A percentile compares a stretch with the other conserved stretches of the same genome.
These are phyloP conservation scores for Fistulifera pelliculosa DNA, from an alignment of 108 stramenopile species.

Conservation along the genomic window DNA sequence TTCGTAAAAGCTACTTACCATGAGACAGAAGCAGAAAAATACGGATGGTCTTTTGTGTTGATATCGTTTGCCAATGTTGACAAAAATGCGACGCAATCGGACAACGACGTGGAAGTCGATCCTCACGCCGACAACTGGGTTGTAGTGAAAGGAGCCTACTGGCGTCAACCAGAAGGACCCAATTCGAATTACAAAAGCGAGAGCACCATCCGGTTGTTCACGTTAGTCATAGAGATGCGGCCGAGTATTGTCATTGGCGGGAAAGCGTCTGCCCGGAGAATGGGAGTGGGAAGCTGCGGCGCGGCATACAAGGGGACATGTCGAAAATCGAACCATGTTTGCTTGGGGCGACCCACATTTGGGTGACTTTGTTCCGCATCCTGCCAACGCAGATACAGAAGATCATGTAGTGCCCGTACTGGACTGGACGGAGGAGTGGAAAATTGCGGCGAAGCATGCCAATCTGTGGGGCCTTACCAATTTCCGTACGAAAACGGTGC, in stretches of 20 bases:
- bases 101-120: constrained; percentile 35
- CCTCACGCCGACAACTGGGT: constrained; percentile 86
- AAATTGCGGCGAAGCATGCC: constrained; percentile 42
- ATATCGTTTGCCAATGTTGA: constrained; percentile 46
- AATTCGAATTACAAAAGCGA: constrained; percentile 63
- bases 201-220: constrained; percentile 88
- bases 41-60: constrained; percentile 90
- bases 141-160: constrained; percentile 84
- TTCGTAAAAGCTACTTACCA: constrained; percentile 88
- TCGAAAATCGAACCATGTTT: constrained; percentile 67
- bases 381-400: constrained; percentile 55
- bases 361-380: constrained; percentile 82
- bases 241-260: constrained; percentile 91
- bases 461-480: constrained; percentile 76
- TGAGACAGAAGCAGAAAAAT: constrained; percentile 92
- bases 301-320: constrained; percentile 64
- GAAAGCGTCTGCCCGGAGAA: constrained; percentile 83
- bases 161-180: constrained; percentile 89
- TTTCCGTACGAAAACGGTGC: constrained; percentile 79
- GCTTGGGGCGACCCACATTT: constrained; percentile 42
- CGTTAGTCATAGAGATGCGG: constrained; percentile 88
- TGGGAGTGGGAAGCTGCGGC: constrained; percentile 91
- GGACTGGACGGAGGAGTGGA: constrained; percentile 52
- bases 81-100: constrained; percentile 16
- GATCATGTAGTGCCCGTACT: constrained; percentile 66